These are phyloP conservation scores for Geosmithia flava DNA, from an alignment of 2,329 filamentous ascomycete genomes.

Conservation along the genomic window DNA sequence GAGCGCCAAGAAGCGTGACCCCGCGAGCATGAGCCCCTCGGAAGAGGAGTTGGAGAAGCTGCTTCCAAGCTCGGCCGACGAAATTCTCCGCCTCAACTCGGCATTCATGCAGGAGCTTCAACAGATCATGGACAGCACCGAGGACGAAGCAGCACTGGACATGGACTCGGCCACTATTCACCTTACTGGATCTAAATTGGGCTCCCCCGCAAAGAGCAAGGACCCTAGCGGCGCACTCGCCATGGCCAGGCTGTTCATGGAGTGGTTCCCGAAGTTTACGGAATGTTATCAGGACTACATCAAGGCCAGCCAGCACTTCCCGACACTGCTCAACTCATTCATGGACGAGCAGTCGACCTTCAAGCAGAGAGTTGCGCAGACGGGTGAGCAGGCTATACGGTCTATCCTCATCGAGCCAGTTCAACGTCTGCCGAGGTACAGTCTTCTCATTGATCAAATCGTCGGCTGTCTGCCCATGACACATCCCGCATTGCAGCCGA, in stretches of 20 bases:
- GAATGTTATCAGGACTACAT: conserved; percentile 91
- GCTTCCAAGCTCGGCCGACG: conserved; percentile 70
- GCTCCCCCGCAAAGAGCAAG: conserved; percentile 31
- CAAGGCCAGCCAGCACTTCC: conserved; percentile 76
- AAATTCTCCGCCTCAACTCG: conserved; percentile 72
- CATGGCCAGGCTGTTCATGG: conserved; percentile 69
- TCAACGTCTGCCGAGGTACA: conserved; percentile 87
- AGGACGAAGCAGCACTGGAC: conserved; percentile 66
- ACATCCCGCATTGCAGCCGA: conserved; percentile 69
- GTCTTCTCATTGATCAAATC: conserved; percentile 92
- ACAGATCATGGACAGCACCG: conserved; percentile 67
- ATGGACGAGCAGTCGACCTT: conserved; percentile 75
- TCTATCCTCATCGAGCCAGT: conserved; percentile 94
- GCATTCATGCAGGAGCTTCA: conserved; percentile 68
- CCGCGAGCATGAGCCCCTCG: conserved; percentile 57
- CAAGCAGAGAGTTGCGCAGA: conserved; percentile 64
- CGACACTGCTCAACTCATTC: conserved; percentile 66
- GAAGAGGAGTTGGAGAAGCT: conserved; percentile 61
- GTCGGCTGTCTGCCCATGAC: conserved; percentile 72
- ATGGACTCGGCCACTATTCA: conserved; percentile 46
- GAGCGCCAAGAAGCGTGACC: conserved; percentile 45
- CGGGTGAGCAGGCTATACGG: conserved; percentile 80
- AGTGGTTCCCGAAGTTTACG: conserved; percentile 89
- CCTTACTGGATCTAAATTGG: conserved; percentile 28
- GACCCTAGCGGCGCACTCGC: conserved; percentile 69